Base-by-base conservation (phyloP, 371 early-diverging fungal genomes). In the Mortierella sp. region DNA sequence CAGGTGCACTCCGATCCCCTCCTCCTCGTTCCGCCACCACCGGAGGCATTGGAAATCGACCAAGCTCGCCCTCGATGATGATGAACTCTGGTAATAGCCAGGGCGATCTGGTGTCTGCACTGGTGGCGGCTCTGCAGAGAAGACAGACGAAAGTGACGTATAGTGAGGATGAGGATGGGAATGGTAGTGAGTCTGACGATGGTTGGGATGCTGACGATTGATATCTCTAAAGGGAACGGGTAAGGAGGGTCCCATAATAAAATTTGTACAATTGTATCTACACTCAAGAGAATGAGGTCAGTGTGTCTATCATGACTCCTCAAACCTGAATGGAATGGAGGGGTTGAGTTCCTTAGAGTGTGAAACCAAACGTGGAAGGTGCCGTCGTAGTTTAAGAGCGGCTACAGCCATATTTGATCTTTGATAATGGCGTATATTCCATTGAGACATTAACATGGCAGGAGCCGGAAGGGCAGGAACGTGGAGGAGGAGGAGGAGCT, bases 71-170 rank as follows among this genome's bases (percentile, higher is more conserved):
- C 2, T 8, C 68, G 24, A 65, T 65, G 68, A 63, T 63, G 63
- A 44, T 71, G 52, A 78, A 54, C 16, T 70, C 63, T 11, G 54
- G 48, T 38, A 52, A 52, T 21, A 79, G 72, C 19, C 79, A 84
- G 44, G 86, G 86, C 3, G 86, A 85, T 80, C 63, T 85, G 38
- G 86, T 85, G 11, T 79, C 86, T 16, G 86, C 86, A 1, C 75
- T 85, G 70, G 86, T 82, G 19, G 82, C 75, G 10, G 86, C 86
- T 3, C 34, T 85, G 8, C 82, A 85, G 2, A 60, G 82, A 45
- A 50, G 86, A 75, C 86, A 85, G 78, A 81, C 82, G 42, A 79
- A 79, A 47, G n/a, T 85, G 50, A 75, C 80, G 0, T 85, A 85
- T 75, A 85, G 86, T 47, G 86, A 85, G 47, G 86, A 85, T 48